Percentiles rank a stretch among this genome's conserved stretches.
Evolutionary conservation across 1,284 basidiomycete species (phyloP).

Genomic region (Ceraceosorus bombacis): DNA sequence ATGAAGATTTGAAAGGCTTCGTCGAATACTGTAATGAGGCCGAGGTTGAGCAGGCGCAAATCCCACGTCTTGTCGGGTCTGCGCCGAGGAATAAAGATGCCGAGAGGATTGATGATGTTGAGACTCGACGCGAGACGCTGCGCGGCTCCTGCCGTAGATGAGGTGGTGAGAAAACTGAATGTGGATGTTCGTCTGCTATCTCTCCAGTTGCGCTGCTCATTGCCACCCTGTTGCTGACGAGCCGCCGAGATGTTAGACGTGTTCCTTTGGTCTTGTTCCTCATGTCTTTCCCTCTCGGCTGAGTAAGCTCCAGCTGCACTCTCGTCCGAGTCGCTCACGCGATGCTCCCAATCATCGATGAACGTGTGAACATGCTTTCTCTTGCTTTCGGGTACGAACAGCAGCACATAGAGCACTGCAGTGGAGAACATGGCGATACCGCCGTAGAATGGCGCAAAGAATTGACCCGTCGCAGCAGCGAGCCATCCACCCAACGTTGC

Average conservation of each 20-base stretch:
- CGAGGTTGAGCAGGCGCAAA: constrained; percentile 30
- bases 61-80: constrained; percentile 13
- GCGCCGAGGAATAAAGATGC: constrained; percentile 25
- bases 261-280: constrained; percentile 4
- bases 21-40: constrained; percentile 30
- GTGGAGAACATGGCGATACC: constrained; percentile 26
- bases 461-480: constrained; percentile 31
- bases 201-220: neutral
- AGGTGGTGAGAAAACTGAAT: neutral
- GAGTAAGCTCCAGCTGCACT: neutral
- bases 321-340: constrained; percentile 16
- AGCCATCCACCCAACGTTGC: constrained; percentile 34
- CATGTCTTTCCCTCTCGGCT: neutral
- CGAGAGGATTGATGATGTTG: constrained; percentile 33
- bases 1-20: constrained; percentile 42
- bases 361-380: constrained; percentile 21
- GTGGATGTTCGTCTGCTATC: constrained; percentile 4
- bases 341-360: constrained; percentile 29
- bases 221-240: constrained; percentile 1
- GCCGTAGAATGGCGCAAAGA: constrained; percentile 41
- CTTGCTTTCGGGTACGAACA: constrained; percentile 38
- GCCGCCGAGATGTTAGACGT: constrained; percentile 1
- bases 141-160: neutral
- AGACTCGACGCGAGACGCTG: constrained; percentile 6
- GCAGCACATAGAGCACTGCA: constrained; percentile 26